Conservation (phyloP, 257 asterid species). For the Echium plantagineum region DNA sequence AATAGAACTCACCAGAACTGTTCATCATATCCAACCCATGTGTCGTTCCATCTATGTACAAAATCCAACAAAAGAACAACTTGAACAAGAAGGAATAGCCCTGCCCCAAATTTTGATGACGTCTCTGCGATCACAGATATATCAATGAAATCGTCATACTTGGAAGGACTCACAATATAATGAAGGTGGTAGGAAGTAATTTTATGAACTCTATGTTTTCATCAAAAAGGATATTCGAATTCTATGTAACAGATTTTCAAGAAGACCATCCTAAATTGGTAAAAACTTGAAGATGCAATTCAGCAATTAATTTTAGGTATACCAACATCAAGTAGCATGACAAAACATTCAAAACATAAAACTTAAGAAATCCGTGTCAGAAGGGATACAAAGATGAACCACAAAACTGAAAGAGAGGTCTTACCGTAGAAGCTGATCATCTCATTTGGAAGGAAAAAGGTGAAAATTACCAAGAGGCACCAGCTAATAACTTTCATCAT, state of each 20-base stretch:
- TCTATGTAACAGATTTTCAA: background rate
- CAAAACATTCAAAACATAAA: no score
- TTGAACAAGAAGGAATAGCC: constrained; percentile 89
- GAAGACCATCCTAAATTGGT: background rate
- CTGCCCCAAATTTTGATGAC: constrained; percentile 82
- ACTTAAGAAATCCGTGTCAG: no score
- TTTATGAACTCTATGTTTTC: no score
- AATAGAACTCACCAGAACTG: constrained; percentile 58
- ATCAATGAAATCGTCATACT: constrained; percentile 9
- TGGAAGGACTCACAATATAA: background rate
- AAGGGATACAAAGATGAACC: background rate
- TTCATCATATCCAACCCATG: constrained; percentile 94
- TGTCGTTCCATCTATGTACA: constrained; percentile 91
- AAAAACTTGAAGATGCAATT: no score
- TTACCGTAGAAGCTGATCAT: constrained; percentile 86
- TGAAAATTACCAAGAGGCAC: constrained; percentile 77
- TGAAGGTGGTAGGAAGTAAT: no score
- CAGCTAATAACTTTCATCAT: constrained; percentile 85
- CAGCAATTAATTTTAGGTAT: no score
- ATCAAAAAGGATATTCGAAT: background rate
- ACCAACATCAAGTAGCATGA: no score
- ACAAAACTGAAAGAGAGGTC: background rate
- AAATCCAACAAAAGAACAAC: constrained; percentile 86
- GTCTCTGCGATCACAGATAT: constrained; percentile 50
- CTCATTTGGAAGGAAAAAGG: constrained; percentile 84